Conservation (phyloP, 805 yeast species). For the Cyberlindnera sargentensis region DNA sequence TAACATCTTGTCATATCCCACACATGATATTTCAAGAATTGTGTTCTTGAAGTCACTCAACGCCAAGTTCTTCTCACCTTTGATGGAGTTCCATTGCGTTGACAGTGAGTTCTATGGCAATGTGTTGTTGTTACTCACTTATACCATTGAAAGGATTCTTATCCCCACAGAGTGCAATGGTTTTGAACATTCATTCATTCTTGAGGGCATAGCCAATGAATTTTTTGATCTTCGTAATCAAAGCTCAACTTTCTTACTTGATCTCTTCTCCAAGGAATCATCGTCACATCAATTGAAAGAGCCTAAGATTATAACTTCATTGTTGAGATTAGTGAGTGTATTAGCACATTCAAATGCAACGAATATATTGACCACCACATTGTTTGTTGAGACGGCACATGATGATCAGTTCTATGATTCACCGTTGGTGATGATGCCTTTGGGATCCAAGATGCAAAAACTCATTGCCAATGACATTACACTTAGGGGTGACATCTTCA, state of each 20-base stretch:
- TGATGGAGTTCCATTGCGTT: slow-evolving; percentile 2
- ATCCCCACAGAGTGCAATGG: not conserved
- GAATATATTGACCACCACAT: not conserved
- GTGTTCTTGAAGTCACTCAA: slow-evolving; percentile 11
- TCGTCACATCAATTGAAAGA: not conserved
- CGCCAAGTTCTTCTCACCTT: slow-evolving; percentile 6
- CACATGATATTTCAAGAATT: slow-evolving; percentile 5
- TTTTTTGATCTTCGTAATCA: slow-evolving; percentile 1
- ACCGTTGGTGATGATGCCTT: not conserved
- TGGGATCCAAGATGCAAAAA: not conserved
- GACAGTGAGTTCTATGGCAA: slow-evolving; percentile 1
- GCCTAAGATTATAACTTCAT: not conserved
- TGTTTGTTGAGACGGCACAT: slow-evolving; percentile 1
- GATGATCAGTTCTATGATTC: not conserved
- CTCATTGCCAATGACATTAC: no score
- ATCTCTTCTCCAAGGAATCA: not conserved
- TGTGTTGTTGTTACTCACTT: slow-evolving; percentile 6
- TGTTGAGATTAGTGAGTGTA: slow-evolving; percentile 2
- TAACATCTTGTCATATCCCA: slow-evolving; percentile 7
- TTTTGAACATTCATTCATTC: not conserved
- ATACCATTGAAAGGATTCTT: slow-evolving; percentile 6
- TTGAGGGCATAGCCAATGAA: slow-evolving; percentile 3
- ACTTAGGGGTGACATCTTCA: no score
- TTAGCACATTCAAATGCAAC: slow-evolving; percentile 2
- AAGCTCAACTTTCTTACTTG: not conserved